phyloP scores from a whole-genome alignment of 148 eudicot species.

The Arctostaphylos glauca region DNA sequence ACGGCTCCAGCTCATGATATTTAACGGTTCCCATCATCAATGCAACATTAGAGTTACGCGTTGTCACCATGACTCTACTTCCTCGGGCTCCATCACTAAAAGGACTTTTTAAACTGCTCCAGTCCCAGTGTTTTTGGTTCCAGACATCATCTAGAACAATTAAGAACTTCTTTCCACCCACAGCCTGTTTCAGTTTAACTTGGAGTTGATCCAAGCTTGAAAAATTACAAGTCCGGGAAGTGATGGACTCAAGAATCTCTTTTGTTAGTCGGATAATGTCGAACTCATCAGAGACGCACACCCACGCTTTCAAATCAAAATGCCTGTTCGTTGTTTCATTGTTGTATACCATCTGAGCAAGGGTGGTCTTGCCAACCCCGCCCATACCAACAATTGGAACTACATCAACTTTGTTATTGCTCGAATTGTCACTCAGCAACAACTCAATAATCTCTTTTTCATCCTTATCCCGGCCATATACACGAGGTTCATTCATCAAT shows the following conservation, averaged over 20 bases:
- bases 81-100: conserved; percentile 23
- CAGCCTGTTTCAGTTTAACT: not conserved
- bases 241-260: conserved; percentile 1
- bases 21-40: conserved; percentile 12
- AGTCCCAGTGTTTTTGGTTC: not conserved
- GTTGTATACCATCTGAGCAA: conserved; percentile 22
- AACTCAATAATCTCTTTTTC: conserved; percentile 11
- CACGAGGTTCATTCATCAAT: conserved; percentile 9
- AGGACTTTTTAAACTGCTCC: conserved; percentile 10
- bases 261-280: not conserved
- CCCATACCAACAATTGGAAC: conserved; percentile 16
- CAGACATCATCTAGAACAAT: conserved; percentile 32
- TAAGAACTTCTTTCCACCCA: conserved; percentile 13
- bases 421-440: not conserved
- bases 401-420: conserved; percentile 2
- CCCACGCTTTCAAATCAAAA: conserved; percentile 22
- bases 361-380: no score
- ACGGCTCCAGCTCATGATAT: not conserved
- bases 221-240: not conserved
- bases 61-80: conserved; percentile 26
- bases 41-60: conserved; percentile 14
- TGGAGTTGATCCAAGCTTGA: not conserved
- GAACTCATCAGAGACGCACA: not conserved
- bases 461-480: conserved; percentile 27
- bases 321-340: not conserved